Conservation (phyloP, 2,329 filamentous ascomycete species). For the Fusarium multiceps region DNA sequence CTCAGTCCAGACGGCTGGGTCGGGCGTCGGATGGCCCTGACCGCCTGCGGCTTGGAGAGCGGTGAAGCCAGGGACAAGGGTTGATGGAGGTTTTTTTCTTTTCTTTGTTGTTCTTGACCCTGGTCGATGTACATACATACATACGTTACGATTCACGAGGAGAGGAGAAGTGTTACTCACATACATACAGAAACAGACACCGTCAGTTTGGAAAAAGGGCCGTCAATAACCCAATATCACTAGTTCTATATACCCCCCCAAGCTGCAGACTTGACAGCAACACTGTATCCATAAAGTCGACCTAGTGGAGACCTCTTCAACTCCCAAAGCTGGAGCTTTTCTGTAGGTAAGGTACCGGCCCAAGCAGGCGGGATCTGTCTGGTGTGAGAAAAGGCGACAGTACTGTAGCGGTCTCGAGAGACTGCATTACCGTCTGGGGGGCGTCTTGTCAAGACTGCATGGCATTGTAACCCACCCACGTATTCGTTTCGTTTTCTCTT, state of each 20-base stretch:
- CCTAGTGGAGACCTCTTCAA: slow-evolving; percentile 9
- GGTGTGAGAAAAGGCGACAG: slow-evolving; percentile 26
- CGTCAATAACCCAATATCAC: background rate
- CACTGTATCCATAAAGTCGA: slow-evolving; percentile 6
- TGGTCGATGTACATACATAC: background rate
- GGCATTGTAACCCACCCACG: slow-evolving; percentile 22
- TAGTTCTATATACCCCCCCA: background rate
- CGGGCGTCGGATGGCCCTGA: slow-evolving; percentile 34
- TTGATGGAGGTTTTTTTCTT: slow-evolving; percentile 3
- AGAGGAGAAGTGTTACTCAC: background rate
- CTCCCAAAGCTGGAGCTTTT: slow-evolving; percentile 2
- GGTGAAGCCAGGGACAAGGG: slow-evolving; percentile 39
- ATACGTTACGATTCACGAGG: background rate
- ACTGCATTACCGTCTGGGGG: slow-evolving; percentile 16
- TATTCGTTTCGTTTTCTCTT: slow-evolving; percentile 18
- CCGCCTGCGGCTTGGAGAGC: slow-evolving; percentile 32
- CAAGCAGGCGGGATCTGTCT: slow-evolving; percentile 43
- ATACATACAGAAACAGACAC: background rate
- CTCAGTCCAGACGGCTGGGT: slow-evolving; percentile 38
- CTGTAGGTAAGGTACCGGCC: slow-evolving; percentile 46
- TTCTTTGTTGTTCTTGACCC: background rate
- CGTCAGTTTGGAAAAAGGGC: background rate
- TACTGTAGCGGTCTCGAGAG: slow-evolving; percentile 30
- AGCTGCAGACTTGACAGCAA: slow-evolving; percentile 38
- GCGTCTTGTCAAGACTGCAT: slow-evolving; percentile 2